Base-by-base conservation (phyloP, 2,329 filamentous ascomycete genomes). In the Penicillium psychrosexuale region DNA sequence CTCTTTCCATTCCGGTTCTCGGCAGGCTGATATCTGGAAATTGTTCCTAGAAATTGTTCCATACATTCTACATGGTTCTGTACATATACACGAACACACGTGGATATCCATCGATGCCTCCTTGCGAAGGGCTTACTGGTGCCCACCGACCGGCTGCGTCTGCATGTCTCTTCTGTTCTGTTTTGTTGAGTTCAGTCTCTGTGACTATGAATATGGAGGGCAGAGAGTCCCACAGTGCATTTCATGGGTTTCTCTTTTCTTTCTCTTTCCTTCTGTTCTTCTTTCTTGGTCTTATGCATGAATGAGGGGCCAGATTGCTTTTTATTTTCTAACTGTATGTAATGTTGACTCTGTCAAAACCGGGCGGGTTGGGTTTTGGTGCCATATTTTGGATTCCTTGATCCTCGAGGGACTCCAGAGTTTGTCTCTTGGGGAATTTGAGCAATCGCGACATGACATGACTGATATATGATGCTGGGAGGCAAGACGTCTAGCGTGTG, bases 81-180 rank as follows among this genome's bases (percentile, higher is more conserved):
- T 71, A 71, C 64, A 71, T 71, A 71, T 72, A 64, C 46, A 62
- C 60, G n/a, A 37, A 39, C 27, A 37, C 46, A 31, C 51, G 15
- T 19, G 27, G 11, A 15, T 39, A 46, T 66, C 55, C 61, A 66
- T 64, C 56, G 55, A 9, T 55, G 19, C 19, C 17, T 15, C 19
- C 27, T 19, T 47, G 42, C 19, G 34, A 51, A 45, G n/a, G n/a
- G n/a, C 11, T n/a, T 11, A 17, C n/a, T 27, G 19, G 13, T 47
- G 40, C 27, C 33, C 24, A 47, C 42, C 27, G 13, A 24, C 31
- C 30, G 39, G 17, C 48, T 31, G 11, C 17, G 17, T 43, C 27
- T 31, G 42, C 49, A 33, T 52, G 39, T 52, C 34, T 47, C 39
- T 52, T 51, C 34, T 47, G 48, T 52, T 51, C 22, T 55, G 15